These are phyloP conservation scores for Oryza punctata DNA, from an alignment of 176 grass and related monocot species.

Conservation along the genomic window DNA sequence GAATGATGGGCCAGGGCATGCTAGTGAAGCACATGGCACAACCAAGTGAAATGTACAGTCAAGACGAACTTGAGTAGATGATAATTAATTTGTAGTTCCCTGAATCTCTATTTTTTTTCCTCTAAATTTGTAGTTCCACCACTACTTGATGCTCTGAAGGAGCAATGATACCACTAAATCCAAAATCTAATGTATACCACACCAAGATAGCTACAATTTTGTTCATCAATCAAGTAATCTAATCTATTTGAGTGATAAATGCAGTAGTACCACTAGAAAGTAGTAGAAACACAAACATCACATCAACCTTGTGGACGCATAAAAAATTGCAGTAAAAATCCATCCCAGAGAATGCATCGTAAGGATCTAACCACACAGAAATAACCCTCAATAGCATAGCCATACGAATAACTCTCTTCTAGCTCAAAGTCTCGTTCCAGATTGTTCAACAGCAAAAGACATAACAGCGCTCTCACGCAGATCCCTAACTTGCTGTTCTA, in stretches of 20 bases:
- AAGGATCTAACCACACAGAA: not conserved
- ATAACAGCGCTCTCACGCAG: not conserved
- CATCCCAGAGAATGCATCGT: not conserved
- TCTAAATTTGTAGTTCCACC: not conserved
- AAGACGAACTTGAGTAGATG: not conserved
- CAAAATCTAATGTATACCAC: not conserved
- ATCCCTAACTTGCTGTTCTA: no score
- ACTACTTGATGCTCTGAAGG: not conserved
- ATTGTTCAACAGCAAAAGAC: not conserved
- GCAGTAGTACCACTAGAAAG: not conserved
- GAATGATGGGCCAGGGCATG: not conserved
- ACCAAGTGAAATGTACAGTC: not conserved
- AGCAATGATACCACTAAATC: not conserved
- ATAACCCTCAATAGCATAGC: no score
- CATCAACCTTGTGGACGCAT: no score
- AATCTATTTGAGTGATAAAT: not conserved
- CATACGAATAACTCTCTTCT: not conserved
- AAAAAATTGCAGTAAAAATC: not conserved
- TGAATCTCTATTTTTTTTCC: not conserved
- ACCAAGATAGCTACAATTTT: not conserved
- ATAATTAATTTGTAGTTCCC: not conserved
- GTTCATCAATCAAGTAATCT: not conserved
- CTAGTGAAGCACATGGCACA: not conserved
- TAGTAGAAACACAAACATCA: slow-evolving; percentile 12
- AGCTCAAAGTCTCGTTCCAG: not conserved